These are phyloP conservation scores for Fusarium penzigii DNA, from an alignment of 2,329 filamentous ascomycete genomes.

Conservation along the genomic window DNA sequence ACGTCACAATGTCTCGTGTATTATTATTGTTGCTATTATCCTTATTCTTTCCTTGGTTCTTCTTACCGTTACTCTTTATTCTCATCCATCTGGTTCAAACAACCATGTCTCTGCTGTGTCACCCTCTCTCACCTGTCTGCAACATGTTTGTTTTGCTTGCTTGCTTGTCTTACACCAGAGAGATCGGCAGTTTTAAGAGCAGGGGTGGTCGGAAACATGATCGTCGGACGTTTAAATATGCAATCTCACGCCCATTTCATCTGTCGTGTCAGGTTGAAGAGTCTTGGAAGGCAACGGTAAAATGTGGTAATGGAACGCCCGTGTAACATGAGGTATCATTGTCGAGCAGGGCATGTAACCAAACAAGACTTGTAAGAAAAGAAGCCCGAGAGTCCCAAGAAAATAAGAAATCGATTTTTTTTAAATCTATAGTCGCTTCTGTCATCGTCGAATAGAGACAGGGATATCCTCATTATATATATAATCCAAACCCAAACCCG, in stretches of 20 bases:
- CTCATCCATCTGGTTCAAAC: background rate
- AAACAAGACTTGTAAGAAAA: too few species aligned
- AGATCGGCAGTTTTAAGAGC: background rate
- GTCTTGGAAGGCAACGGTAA: background rate
- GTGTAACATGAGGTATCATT: background rate
- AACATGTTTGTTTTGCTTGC: too few species aligned
- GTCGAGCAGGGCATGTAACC: background rate
- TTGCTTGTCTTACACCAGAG: background rate
- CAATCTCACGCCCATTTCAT: background rate
- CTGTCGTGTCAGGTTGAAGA: background rate
- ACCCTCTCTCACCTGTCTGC: too few species aligned
- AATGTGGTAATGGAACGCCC: background rate
- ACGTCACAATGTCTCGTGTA: too few species aligned
- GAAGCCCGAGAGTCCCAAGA: too few species aligned
- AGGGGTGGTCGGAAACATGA: background rate
- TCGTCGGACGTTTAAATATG: background rate
- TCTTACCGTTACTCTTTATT: background rate
- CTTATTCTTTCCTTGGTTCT: too few species aligned
- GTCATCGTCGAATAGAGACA: too few species aligned
- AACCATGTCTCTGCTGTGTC: background rate
- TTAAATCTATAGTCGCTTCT: too few species aligned
- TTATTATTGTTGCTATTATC: too few species aligned
- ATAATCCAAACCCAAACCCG: too few species aligned
- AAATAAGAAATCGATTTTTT: too few species aligned
- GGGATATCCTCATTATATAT: too few species aligned